phyloP scores from a whole-genome alignment of 306 rosid genomes.

The Malus domestica region DNA sequence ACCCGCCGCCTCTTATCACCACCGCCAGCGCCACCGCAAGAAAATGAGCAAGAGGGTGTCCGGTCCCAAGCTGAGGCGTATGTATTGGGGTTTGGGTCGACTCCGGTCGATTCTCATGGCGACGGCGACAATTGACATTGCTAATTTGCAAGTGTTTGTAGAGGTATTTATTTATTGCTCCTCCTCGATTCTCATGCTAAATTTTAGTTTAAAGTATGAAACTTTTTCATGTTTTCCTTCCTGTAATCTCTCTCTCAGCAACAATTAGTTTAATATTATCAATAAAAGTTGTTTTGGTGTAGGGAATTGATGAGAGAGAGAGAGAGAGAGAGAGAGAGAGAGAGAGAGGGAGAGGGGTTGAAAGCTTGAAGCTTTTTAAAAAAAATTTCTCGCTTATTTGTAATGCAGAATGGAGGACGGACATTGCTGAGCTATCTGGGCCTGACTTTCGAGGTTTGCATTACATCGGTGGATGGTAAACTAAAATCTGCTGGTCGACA shows the following conservation, averaged over 20 bases:
- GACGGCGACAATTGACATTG: constrained; percentile 61
- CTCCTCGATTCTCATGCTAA: neutral
- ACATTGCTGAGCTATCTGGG: constrained; percentile 49
- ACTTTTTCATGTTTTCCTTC: neutral
- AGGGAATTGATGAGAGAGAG: neutral
- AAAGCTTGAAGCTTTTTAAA: neutral
- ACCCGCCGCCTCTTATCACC: constrained; percentile 11
- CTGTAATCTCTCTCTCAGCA: neutral
- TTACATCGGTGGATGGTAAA: constrained; percentile 41
- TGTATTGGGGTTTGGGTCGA: constrained; percentile 72
- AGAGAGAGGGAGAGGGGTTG: too few relatives aligned
- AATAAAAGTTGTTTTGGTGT: neutral
- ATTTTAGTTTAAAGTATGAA: neutral
- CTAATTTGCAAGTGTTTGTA: constrained; percentile 51
- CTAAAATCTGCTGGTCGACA: constrained; percentile 73
- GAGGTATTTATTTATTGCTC: constrained; percentile 31
- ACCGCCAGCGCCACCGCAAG: constrained; percentile 14
- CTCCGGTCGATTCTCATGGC: constrained; percentile 62
- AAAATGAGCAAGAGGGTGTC: constrained; percentile 12
- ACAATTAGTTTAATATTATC: too few relatives aligned
- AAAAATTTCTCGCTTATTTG: neutral
- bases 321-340: too few relatives aligned
- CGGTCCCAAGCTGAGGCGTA: constrained; percentile 23
- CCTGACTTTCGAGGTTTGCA: constrained; percentile 30
- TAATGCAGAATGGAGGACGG: constrained; percentile 66